Evolutionary conservation across 805 yeast species (phyloP).

Genomic region (Myxozyma udenii): DNA sequence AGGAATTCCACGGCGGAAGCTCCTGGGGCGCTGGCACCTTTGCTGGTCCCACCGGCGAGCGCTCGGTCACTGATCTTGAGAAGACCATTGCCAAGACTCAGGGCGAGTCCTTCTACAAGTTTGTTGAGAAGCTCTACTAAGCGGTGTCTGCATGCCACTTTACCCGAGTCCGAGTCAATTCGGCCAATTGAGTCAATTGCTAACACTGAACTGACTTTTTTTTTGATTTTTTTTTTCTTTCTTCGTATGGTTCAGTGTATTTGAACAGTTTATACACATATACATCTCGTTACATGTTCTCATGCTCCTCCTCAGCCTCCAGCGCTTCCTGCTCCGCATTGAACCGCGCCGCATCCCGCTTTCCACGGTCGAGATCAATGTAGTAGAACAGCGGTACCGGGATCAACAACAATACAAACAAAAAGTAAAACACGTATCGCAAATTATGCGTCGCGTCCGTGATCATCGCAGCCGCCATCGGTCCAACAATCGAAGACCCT

Average conservation of each 20-base stretch:
- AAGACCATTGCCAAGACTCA: slow-evolving; percentile 61
- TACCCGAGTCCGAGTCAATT: too few species aligned
- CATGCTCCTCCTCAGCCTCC: slow-evolving; percentile 4
- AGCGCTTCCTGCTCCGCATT: slow-evolving; percentile 36
- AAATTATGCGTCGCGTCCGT: slow-evolving; percentile 72
- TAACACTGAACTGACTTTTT: too few species aligned
- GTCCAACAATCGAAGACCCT: slow-evolving; percentile 74
- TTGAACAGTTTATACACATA: too few species aligned
- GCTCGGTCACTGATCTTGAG: slow-evolving; percentile 64
- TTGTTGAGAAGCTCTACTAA: slow-evolving; percentile 33
- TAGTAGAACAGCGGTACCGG: slow-evolving; percentile 56
- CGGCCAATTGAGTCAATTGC: too few species aligned
- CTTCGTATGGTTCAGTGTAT: too few species aligned
- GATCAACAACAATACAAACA: slow-evolving; percentile 51
- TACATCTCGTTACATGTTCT: too few species aligned
- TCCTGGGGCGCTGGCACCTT: slow-evolving; percentile 86
- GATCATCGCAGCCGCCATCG: slow-evolving; percentile 65
- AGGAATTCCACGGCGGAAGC: slow-evolving; percentile 75
- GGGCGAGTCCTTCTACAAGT: slow-evolving; percentile 61
- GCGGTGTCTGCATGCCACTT: too few species aligned
- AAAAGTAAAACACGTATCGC: slow-evolving; percentile 65
- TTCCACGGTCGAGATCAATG: slow-evolving; percentile 63
- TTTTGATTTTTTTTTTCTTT: too few species aligned
- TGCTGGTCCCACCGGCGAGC: slow-evolving; percentile 73
- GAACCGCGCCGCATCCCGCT: slow-evolving; percentile 49